Percentiles rank a stretch among this genome's conserved stretches.
Evolutionary conservation across 495 filamentous ascomycete genomes (phyloP).

Genomic region (Xanthoparmelia taractica): DNA sequence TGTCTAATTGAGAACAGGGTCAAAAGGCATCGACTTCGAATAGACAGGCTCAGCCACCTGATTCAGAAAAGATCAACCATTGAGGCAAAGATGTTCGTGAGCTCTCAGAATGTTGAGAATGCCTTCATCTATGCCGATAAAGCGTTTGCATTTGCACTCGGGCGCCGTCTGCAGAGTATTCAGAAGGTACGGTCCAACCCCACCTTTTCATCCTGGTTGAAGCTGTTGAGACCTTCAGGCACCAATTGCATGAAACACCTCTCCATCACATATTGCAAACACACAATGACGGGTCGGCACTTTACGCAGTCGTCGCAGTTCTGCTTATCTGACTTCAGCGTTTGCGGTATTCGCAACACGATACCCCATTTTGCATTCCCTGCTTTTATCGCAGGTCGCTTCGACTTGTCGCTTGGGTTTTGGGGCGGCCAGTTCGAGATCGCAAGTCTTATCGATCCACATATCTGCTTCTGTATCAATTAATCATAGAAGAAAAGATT

Average conservation of each 20-base stretch:
- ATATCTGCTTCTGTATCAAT: neutral
- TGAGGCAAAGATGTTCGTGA: constrained; percentile 19
- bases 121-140: constrained; percentile 17
- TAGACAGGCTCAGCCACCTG: constrained; percentile 12
- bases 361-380: neutral
- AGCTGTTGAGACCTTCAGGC: neutral
- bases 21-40: constrained; percentile 10
- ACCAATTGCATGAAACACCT: too few species aligned
- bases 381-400: neutral
- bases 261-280: too few species aligned
- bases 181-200: neutral
- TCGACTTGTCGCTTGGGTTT: neutral
- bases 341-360: neutral
- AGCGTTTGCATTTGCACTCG: constrained; percentile 9
- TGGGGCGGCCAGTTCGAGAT: too few species aligned
- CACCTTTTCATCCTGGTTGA: neutral
- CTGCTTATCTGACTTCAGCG: neutral
- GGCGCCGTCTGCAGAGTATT: constrained; percentile 1
- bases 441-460: too few species aligned
- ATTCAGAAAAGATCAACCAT: constrained; percentile 15
- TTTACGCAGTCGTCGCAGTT: neutral
- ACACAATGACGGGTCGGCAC: neutral
- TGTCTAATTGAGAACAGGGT: constrained; percentile 3
- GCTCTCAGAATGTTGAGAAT: constrained; percentile 14
- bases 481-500: neutral